Evolutionary conservation across 345 rosid genomes (phyloP), one percentile per base, ranked within the genome.

Genomic region (Microthlaspi erraticum): DNA sequence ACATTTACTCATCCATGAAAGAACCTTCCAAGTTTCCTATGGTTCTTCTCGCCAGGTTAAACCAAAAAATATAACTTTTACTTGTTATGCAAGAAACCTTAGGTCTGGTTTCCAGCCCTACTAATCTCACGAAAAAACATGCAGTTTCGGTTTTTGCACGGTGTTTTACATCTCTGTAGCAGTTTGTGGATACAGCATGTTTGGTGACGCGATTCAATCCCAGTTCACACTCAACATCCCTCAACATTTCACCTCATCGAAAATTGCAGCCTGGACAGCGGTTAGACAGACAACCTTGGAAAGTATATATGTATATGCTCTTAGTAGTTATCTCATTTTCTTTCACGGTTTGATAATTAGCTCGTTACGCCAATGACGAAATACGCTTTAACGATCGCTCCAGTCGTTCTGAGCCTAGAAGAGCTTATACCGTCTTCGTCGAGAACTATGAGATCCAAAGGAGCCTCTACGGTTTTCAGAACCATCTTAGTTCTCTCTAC

Each of bases 211-310:
- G 6, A 69, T 83, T 66, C 70, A 88, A 63, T 88, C 98, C 10
- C 96, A 90, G 17, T 90, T 80, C 68, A 88, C 97, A 42, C 42
- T 93, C 26, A 93, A 84, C 87, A 86, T 90, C 88, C 96, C 96
- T 16, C 76, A 69, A 54, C 69, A 84, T 34, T 79, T 83, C 26
- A 42, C 59, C 23, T 83, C 92, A 32, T 81, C 92, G 8, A 87
- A 86, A 54, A 60, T 88, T 23, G 93, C 93, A 20, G 52, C 81
- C 49, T 92, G 90, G 90, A 84, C 88, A 14, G 76, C 88, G 70
- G 98, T 93, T 73, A 11, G 82, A n/a, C n/a, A n/a, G n/a, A n/a
- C n/a, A n/a, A n/a, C n/a, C n/a, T n/a, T n/a, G n/a, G n/a, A n/a
- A n/a, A n/a, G n/a, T n/a, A n/a, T n/a, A n/a, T n/a, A n/a, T n/a